Conservation (phyloP, 805 yeast genomes). For the Ogataea ramenticola region DNA sequence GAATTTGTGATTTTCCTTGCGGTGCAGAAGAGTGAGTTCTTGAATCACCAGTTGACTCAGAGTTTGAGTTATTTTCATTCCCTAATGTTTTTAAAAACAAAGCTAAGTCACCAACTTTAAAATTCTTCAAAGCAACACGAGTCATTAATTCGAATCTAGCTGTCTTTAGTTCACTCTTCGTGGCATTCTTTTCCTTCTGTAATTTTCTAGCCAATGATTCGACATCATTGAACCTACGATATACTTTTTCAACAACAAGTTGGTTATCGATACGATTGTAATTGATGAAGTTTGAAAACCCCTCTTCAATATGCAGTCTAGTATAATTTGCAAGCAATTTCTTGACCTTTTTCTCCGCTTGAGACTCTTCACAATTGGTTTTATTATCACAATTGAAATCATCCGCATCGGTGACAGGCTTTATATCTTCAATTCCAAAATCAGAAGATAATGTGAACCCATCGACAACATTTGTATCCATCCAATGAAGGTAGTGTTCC, state of each 20-base stretch:
- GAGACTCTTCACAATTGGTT: slow-evolving; percentile 12
- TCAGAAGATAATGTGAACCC: slow-evolving; percentile 17
- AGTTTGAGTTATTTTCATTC: neutral
- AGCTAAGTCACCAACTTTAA: slow-evolving; percentile 70
- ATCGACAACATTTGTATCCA: slow-evolving; percentile 27
- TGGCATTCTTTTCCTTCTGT: slow-evolving; percentile 59
- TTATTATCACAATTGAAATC: neutral
- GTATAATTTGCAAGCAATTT: slow-evolving; percentile 11
- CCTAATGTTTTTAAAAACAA: slow-evolving; percentile 68
- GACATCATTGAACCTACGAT: slow-evolving; percentile 79
- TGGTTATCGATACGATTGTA: slow-evolving; percentile 18
- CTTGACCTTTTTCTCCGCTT: slow-evolving; percentile 15
- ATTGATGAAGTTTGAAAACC: slow-evolving; percentile 26
- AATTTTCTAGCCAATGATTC: slow-evolving; percentile 82
- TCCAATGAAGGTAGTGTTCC: slow-evolving; percentile 39
- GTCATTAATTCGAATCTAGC: slow-evolving; percentile 30
- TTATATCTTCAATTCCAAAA: slow-evolving; percentile 15
- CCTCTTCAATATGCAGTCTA: slow-evolving; percentile 19
- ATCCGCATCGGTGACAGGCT: neutral
- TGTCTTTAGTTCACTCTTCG: slow-evolving; percentile 38
- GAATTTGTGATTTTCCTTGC: neutral
- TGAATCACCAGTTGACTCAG: neutral
- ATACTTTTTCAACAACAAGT: slow-evolving; percentile 31
- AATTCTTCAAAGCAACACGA: slow-evolving; percentile 61
- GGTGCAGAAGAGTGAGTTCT: neutral